phyloP scores from a whole-genome alignment of 768 basidiomycete species.

The Daedalea quercina region DNA sequence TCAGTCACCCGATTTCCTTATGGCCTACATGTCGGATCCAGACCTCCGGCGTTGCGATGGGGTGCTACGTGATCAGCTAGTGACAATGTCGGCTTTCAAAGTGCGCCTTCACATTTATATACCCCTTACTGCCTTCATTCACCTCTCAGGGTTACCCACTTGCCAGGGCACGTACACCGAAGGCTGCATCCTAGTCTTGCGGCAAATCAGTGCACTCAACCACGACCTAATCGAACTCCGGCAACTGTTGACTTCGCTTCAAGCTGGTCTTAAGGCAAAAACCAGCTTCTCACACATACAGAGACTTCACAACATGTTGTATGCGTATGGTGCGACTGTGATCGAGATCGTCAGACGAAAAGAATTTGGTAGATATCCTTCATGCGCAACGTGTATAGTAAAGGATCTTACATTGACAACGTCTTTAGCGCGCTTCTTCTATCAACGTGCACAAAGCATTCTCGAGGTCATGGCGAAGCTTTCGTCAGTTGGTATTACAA shows the following conservation, averaged over 20 bases:
- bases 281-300: conserved; percentile 89
- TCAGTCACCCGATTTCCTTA: no score
- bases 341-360: conserved; percentile 88
- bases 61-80: conserved; percentile 55
- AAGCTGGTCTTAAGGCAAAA: conserved; percentile 63
- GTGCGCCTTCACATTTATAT: conserved; percentile 9
- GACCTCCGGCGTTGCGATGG: conserved; percentile 61
- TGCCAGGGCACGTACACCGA: conserved; percentile 65
- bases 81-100: conserved; percentile 43
- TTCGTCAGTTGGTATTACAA: conserved; percentile 45
- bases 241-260: conserved; percentile 52
- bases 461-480: conserved; percentile 84
- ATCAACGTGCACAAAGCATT: conserved; percentile 72
- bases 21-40: not conserved
- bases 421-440: conserved; percentile 79
- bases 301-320: conserved; percentile 82
- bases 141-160: not conserved
- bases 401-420: no score
- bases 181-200: conserved; percentile 58
- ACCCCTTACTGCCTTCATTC: not conserved
- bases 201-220: conserved; percentile 76
- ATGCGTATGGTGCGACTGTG: conserved; percentile 87
- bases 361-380: conserved; percentile 63
- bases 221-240: conserved; percentile 75
- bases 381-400: not conserved